Evolutionary conservation across 805 yeast species (phyloP).

Genomic region (Ogataea zsoltii): DNA sequence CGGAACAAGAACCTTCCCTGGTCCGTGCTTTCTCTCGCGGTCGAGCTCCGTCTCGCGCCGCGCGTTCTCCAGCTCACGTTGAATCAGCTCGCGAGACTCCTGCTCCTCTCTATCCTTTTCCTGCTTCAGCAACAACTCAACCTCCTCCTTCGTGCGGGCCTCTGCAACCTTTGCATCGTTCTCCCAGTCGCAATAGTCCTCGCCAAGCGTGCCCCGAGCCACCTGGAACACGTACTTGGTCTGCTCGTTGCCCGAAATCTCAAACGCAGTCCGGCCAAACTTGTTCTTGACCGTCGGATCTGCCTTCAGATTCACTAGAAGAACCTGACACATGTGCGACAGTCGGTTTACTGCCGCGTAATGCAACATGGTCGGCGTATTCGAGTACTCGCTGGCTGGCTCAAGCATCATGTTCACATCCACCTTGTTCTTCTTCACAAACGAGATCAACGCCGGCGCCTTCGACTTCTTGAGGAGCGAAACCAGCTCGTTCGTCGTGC

Average conservation of each 20-base stretch:
- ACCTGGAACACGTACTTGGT: constrained; percentile 62
- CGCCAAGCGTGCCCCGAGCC: constrained; percentile 69
- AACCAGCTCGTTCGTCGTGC: constrained; percentile 56
- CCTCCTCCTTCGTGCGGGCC: constrained; percentile 57
- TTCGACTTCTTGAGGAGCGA: constrained; percentile 67
- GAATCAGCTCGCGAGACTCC: constrained; percentile 43
- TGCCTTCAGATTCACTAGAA: constrained; percentile 65
- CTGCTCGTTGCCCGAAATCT: constrained; percentile 51
- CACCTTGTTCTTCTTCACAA: constrained; percentile 57
- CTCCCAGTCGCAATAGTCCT: constrained; percentile 66
- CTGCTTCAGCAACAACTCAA: constrained; percentile 41
- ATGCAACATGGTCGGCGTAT: constrained; percentile 76
- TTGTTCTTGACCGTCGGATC: constrained; percentile 62
- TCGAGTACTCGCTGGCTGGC: constrained; percentile 53
- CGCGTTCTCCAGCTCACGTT: constrained; percentile 42
- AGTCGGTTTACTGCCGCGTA: constrained; percentile 71
- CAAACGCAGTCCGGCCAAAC: constrained; percentile 66
- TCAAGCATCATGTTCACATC: constrained; percentile 52
- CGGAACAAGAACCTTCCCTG: constrained; percentile 36
- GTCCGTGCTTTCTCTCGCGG: constrained; percentile 31
- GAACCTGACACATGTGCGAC: constrained; percentile 62
- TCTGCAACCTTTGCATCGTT: constrained; percentile 59
- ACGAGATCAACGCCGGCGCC: constrained; percentile 70
- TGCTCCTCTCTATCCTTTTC: constrained; percentile 38
- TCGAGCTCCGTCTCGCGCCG: constrained; percentile 41